These are phyloP conservation scores for Viridothelium virens DNA, from an alignment of 495 filamentous ascomycete genomes.

Conservation along the genomic window DNA sequence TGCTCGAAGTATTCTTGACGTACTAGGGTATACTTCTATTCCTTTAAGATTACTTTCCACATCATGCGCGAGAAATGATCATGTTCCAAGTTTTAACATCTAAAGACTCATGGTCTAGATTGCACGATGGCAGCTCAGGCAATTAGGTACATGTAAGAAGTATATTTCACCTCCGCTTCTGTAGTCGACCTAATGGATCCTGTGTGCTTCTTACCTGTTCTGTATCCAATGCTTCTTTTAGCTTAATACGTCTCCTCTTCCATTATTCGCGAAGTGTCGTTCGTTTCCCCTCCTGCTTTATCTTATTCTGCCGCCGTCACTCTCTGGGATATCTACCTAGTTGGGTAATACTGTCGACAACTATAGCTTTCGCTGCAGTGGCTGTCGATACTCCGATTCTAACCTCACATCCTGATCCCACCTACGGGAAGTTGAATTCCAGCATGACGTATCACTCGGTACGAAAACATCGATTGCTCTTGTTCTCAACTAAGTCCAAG, in stretches of 20 bases:
- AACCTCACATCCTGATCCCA: background rate
- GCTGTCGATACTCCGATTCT: background rate
- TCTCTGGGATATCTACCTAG: background rate
- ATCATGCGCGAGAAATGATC: no score
- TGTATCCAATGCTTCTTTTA: background rate
- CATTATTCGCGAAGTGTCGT: background rate
- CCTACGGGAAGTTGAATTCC: background rate
- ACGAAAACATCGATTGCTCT: background rate
- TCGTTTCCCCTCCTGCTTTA: background rate
- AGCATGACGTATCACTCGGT: slow-evolving; percentile 10
- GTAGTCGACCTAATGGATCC: no score
- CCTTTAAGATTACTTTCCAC: no score
- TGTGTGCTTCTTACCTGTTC: no score
- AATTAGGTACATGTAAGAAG: no score
- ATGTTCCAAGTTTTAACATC: no score
- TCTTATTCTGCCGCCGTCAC: background rate
- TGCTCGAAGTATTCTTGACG: no score
- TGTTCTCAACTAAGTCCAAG: background rate
- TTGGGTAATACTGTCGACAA: background rate
- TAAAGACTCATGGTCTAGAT: no score
- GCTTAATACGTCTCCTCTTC: background rate
- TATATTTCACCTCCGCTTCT: no score
- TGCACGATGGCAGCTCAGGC: no score
- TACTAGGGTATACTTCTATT: no score
- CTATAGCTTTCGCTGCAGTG: background rate